phyloP scores from a whole-genome alignment of 495 filamentous ascomycete genomes.

The Podospora appendiculata region DNA sequence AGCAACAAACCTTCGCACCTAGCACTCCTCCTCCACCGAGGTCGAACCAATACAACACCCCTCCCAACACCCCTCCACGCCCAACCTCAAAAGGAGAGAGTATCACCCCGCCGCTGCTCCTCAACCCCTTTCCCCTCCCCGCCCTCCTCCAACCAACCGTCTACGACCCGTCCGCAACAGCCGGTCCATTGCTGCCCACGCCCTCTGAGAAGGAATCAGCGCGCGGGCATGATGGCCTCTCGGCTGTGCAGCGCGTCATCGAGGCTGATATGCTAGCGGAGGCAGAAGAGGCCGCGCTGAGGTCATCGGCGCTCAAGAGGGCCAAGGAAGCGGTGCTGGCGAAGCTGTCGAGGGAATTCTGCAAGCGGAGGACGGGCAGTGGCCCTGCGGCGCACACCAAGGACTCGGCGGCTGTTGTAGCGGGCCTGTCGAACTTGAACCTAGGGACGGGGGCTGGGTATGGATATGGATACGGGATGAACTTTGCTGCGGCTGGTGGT shows the following conservation, averaged over 20 bases:
- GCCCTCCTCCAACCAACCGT: constrained; percentile 35
- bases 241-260: constrained; percentile 33
- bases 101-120: constrained; percentile 44
- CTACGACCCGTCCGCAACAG: constrained; percentile 31
- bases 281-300: constrained; percentile 33
- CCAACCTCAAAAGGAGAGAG: constrained; percentile 3
- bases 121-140: constrained; percentile 33
- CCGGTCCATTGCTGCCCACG: neutral
- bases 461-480: no score
- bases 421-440: constrained; percentile 3
- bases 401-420: constrained; percentile 19
- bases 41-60: no score
- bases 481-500: no score
- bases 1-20: neutral
- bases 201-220: neutral
- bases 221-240: constrained; percentile 28
- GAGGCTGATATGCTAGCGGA: constrained; percentile 29
- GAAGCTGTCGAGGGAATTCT: constrained; percentile 37
- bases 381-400: constrained; percentile 3
- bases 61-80: no score
- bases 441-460: no score
- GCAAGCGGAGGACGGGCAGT: constrained; percentile 8
- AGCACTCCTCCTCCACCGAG: neutral
- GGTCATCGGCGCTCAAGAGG: constrained; percentile 31
- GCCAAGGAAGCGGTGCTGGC: constrained; percentile 39